Evolutionary conservation across 495 filamentous ascomycete genomes (phyloP).

Genomic region (Aspergillus hancockii): DNA sequence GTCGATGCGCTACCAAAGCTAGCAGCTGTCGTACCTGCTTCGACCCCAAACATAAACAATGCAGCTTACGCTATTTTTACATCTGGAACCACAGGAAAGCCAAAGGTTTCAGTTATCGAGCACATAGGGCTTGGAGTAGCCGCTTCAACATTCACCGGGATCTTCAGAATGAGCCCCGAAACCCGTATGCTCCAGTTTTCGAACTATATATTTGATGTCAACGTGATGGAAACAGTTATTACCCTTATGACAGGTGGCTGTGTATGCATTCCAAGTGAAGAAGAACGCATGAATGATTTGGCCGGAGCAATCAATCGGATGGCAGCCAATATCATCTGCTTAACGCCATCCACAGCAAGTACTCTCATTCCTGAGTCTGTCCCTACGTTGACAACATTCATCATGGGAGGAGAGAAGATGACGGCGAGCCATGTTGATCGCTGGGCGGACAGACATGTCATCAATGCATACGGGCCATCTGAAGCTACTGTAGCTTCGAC

Average conservation of each 20-base stretch:
- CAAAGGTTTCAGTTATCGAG: constrained; percentile 50
- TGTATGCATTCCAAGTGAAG: constrained; percentile 64
- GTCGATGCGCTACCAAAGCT: constrained; percentile 32
- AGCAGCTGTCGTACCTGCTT: constrained; percentile 17
- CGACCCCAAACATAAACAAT: constrained; percentile 26
- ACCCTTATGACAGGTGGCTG: constrained; percentile 64
- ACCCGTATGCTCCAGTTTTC: constrained; percentile 69
- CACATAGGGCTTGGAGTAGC: constrained; percentile 41
- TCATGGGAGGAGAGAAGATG: constrained; percentile 61
- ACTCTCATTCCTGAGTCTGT: constrained; percentile 48
- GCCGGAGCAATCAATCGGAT: constrained; percentile 41
- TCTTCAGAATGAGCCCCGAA: constrained; percentile 45
- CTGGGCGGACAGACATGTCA: constrained; percentile 43
- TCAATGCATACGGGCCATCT: constrained; percentile 58
- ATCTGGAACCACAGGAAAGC: constrained; percentile 52
- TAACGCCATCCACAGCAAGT: constrained; percentile 49
- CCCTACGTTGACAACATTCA: constrained; percentile 49
- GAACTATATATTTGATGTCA: constrained; percentile 68
- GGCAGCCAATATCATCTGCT: constrained; percentile 39
- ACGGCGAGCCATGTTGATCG: constrained; percentile 40
- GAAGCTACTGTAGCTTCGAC: constrained; percentile 53
- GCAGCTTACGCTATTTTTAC: constrained; percentile 53
- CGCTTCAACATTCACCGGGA: constrained; percentile 32
- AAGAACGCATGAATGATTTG: constrained; percentile 52
- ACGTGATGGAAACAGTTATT: constrained; percentile 65